A percentile compares a stretch with the other conserved stretches of the same genome.
These are phyloP conservation scores for Botrytis fragariae DNA, from an alignment of 2,329 filamentous ascomycete species.

Conservation along the genomic window DNA sequence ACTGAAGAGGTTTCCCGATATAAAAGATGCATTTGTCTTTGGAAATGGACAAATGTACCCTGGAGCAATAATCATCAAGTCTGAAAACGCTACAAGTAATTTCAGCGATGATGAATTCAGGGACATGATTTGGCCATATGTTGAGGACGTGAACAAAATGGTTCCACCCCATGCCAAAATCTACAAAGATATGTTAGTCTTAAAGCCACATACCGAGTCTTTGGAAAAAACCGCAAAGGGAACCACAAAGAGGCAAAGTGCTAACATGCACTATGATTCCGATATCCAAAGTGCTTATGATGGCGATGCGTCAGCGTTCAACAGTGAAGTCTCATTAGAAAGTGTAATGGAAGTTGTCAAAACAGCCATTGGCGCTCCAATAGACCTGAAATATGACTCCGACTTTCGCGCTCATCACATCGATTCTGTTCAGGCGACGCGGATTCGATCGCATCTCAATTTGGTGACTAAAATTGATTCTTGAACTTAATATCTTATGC, in stretches of 20 bases:
- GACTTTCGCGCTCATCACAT: slow-evolving; percentile 59
- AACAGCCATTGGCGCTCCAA: slow-evolving; percentile 34
- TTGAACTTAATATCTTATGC: background rate
- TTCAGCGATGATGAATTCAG: background rate
- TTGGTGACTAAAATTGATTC: background rate
- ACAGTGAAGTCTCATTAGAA: background rate
- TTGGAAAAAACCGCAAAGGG: slow-evolving; percentile 62
- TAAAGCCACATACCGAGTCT: background rate
- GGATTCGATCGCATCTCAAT: slow-evolving; percentile 23
- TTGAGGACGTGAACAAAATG: background rate
- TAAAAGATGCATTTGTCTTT: slow-evolving; percentile 59
- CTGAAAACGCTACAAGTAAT: slow-evolving; percentile 38
- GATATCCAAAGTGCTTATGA: slow-evolving; percentile 7
- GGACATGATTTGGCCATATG: slow-evolving; percentile 10
- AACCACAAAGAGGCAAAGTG: slow-evolving; percentile 41
- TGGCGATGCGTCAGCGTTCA: background rate
- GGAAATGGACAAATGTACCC: slow-evolving; percentile 56
- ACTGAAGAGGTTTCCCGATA: slow-evolving; percentile 45
- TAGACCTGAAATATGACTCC: slow-evolving; percentile 39
- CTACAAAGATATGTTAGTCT: slow-evolving; percentile 12
- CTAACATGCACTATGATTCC: background rate
- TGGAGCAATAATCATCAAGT: slow-evolving; percentile 54
- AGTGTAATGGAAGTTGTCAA: slow-evolving; percentile 39
- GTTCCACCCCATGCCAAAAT: slow-evolving; percentile 4
- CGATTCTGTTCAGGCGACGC: slow-evolving; percentile 46